Evolutionary conservation across 129 eudicot genomes (phyloP), one percentile per base, ranked within the genome.

Genomic region (Kitagawia praeruptora): DNA sequence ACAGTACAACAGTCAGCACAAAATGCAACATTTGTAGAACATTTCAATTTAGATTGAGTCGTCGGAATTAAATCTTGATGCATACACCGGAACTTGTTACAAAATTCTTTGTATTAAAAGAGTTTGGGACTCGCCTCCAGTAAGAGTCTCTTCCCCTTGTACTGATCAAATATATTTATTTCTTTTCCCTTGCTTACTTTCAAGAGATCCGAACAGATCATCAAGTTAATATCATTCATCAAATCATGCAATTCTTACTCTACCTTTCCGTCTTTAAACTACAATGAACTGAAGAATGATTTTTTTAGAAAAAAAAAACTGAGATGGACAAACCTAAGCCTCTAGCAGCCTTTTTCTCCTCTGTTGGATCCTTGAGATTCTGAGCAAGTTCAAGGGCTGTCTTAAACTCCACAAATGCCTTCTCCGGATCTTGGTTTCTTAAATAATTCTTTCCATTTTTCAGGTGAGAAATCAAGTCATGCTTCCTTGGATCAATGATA

Each of bases 341-440:
- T 81, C 99, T 92, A 73, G 97, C 97, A 45, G 99, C 99, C 85
- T 95, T 95, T 86, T 90, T 95, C 83, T 92, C 99, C 89, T 92
- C 93, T 45, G 83, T 86, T 9, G 97, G 89, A 81, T 95, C 99
- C 70, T 87, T 84, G 56, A 92, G 81, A 46, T 75, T 87, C 87
- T 92, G 93, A 19, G 99, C 97, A 77, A 96, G 91, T 82, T 92
- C 97, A 44, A 96, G 91, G 8, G 97, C 99, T 18, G 80, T 77
- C 78, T 87, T 89, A 81, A 96, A 92, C 91, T 92, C 99, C 8
- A 34, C 40, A 80, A 82, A 92, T 45, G 99, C 99, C 82, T 80
- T 92, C 39, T 85, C 91, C 8, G 94, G 99, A 67, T 86, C 90
- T 79, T 90, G 97, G 82, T 89, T 96, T 85, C 99, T 86, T 46